Evolutionary conservation across 495 filamentous ascomycete species (phyloP).

Genomic region (Bacidia rubella): DNA sequence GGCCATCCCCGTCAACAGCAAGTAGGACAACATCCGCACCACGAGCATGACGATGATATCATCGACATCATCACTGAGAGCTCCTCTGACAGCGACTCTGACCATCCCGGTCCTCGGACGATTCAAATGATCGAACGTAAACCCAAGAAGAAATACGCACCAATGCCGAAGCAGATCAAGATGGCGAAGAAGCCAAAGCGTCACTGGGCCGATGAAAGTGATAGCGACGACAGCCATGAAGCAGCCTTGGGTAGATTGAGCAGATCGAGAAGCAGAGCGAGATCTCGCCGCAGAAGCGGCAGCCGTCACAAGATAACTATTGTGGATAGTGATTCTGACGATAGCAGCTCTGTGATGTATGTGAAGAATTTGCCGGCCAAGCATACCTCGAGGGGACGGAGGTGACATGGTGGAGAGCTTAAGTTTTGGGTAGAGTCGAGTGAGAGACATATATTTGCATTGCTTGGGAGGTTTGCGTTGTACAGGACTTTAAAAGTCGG

Average conservation of each 20-base stretch:
- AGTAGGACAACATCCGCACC: conserved; percentile 1
- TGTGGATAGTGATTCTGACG: neutral
- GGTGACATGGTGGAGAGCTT: neutral
- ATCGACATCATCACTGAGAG: neutral
- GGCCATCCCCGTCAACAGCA: neutral
- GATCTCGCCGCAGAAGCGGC: neutral
- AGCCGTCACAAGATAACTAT: neutral
- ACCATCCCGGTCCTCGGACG: neutral
- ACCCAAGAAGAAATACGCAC: neutral
- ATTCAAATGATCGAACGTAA: neutral
- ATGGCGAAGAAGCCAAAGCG: neutral
- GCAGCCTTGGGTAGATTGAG: neutral
- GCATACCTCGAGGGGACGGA: neutral
- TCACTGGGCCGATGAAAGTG: neutral
- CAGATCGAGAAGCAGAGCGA: neutral
- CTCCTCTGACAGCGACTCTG: neutral
- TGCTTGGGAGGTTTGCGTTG: too few species aligned
- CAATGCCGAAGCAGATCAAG: conserved; percentile 3
- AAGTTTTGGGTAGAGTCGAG: too few species aligned
- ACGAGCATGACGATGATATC: conserved; percentile 2
- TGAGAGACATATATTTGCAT: too few species aligned
- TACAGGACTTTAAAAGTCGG: too few species aligned
- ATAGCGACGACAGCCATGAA: conserved; percentile 1
- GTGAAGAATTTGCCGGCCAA: neutral
- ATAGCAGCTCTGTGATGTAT: neutral